These are phyloP conservation scores for Penicillium antarcticum DNA, from an alignment of 495 filamentous ascomycete genomes.

Conservation along the genomic window DNA sequence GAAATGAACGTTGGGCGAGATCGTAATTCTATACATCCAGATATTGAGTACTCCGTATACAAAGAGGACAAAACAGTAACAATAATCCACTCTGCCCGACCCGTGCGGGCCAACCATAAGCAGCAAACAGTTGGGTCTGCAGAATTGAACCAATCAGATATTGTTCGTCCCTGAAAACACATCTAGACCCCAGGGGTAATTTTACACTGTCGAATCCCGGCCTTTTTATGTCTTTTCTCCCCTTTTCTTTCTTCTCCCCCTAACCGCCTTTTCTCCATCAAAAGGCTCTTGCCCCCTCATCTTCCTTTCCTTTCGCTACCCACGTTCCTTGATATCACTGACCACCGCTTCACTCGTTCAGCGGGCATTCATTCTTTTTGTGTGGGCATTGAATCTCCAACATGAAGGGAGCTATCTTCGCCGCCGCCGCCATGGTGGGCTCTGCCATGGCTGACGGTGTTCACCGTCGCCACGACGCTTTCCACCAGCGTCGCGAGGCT, in stretches of 20 bases:
- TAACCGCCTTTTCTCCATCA: slow-evolving; percentile 40
- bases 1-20: slow-evolving; percentile 1
- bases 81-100: slow-evolving; percentile 20
- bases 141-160: slow-evolving; percentile 4
- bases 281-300: slow-evolving; percentile 53
- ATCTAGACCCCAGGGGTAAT: slow-evolving; percentile 17
- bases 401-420: slow-evolving; percentile 69
- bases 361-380: slow-evolving; percentile 77
- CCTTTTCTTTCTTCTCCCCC: slow-evolving; percentile 27
- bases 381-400: slow-evolving; percentile 31
- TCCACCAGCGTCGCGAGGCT: slow-evolving; percentile 47
- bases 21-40: neutral
- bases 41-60: neutral
- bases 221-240: slow-evolving; percentile 17
- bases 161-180: slow-evolving; percentile 16
- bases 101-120: slow-evolving; percentile 26
- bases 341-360: slow-evolving; percentile 96
- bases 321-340: slow-evolving; percentile 41
- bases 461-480: slow-evolving; percentile 58
- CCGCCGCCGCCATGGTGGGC: slow-evolving; percentile 63
- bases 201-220: neutral
- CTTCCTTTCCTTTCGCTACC: slow-evolving; percentile 33
- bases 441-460: slow-evolving; percentile 57
- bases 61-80: neutral
- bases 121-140: slow-evolving; percentile 2